phyloP scores from a whole-genome alignment of 371 early-diverging fungal species.

The Zancudomyces culisetae region DNA sequence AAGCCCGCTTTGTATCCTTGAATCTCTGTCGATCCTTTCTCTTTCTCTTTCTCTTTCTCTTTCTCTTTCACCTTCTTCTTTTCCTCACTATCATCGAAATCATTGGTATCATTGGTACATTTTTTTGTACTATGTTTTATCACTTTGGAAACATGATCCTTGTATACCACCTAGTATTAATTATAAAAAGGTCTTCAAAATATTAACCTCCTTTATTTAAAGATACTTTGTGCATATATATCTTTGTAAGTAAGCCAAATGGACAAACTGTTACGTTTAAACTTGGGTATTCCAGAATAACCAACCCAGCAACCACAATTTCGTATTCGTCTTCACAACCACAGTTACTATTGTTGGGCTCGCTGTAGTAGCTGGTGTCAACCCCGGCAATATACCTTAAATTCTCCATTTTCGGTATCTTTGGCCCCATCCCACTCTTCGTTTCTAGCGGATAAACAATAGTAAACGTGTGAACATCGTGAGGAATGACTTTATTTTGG shows the following conservation, averaged over 20 bases:
- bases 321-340: no score
- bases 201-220: background rate
- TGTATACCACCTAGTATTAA: background rate
- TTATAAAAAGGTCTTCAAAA: background rate
- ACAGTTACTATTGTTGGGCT: no score
- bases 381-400: background rate
- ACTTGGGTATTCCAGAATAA: background rate
- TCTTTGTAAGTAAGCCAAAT: no score
- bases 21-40: background rate
- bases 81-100: background rate
- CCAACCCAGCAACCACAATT: background rate
- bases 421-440: no score
- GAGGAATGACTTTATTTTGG: no score
- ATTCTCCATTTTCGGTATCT: no score
- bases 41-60: background rate
- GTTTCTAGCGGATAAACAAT: no score
- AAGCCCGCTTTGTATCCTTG: conserved; percentile 55
- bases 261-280: background rate
- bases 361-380: background rate
- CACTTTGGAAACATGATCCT: background rate
- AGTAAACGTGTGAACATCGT: no score
- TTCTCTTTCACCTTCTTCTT: background rate
- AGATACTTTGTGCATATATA: no score
- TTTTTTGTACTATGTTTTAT: background rate
- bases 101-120: no score